Conservation (phyloP, 1,284 basidiomycete species). For the Termitomyces sp. region DNA sequence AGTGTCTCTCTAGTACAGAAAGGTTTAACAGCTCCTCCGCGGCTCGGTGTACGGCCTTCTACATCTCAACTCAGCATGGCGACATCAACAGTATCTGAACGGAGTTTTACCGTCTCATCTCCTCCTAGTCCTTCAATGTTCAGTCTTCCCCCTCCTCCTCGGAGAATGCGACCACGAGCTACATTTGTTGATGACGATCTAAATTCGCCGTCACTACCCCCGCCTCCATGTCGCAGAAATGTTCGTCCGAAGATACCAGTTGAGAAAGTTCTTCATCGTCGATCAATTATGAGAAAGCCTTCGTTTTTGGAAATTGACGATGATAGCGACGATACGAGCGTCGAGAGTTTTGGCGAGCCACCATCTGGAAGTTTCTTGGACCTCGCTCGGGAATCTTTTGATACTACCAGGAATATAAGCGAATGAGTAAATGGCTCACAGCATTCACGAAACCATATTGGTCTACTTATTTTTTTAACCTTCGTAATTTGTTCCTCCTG, state of each 20-base stretch:
- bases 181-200: conserved; percentile 23
- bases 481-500: conserved; percentile 21
- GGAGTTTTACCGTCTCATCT: conserved; percentile 12
- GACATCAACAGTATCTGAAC: conserved; percentile 15
- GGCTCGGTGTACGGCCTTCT: conserved; percentile 20
- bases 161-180: conserved; percentile 29
- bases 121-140: conserved; percentile 25
- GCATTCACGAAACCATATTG: conserved; percentile 6
- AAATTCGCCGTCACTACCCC: conserved; percentile 19
- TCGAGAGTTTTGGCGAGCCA: conserved; percentile 16
- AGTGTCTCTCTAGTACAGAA: conserved; percentile 20
- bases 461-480: conserved; percentile 17
- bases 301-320: conserved; percentile 68
- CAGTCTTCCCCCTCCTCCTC: conserved; percentile 44
- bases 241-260: conserved; percentile 26
- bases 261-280: conserved; percentile 33
- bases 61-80: conserved; percentile 23
- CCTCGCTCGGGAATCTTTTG: conserved; percentile 60
- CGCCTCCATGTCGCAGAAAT: conserved; percentile 23
- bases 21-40: conserved; percentile 15
- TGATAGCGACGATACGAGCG: conserved; percentile 31
- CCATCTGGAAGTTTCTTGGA: conserved; percentile 58
- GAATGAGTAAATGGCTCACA: conserved; percentile 18
- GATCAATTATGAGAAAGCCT: conserved; percentile 55
- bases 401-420: conserved; percentile 45